Conservation (phyloP, 106 monocot genomes). For the Allium cepa region DNA sequence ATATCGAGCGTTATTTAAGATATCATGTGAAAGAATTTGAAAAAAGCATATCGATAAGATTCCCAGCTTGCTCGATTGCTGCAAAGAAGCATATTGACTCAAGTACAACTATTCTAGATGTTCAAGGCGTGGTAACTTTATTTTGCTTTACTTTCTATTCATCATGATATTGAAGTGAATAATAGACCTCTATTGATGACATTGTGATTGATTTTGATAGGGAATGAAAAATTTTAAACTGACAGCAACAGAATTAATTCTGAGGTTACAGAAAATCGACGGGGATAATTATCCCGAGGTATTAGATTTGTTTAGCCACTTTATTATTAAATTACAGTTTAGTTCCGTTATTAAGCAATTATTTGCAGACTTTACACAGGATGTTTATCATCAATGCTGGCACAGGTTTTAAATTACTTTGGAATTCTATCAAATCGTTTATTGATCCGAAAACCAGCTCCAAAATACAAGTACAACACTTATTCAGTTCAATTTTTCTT, state of each 20-base stretch:
- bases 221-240: constrained; percentile 48
- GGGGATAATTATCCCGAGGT: constrained; percentile 51
- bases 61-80: constrained; percentile 76
- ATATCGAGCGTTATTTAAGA: no score
- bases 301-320: background rate
- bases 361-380: constrained; percentile 39
- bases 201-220: constrained; percentile 5
- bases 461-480: constrained; percentile 42
- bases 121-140: constrained; percentile 55
- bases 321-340: no score
- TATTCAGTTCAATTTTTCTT: background rate
- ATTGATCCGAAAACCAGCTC: constrained; percentile 62
- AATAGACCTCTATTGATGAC: no score
- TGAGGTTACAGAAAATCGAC: constrained; percentile 46
- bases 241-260: constrained; percentile 39
- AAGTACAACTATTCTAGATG: constrained; percentile 77
- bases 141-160: background rate
- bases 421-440: constrained; percentile 58
- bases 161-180: no score
- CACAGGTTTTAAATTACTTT: constrained; percentile 49
- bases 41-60: constrained; percentile 50
- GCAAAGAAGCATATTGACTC: constrained; percentile 81
- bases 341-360: background rate
- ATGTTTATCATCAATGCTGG: constrained; percentile 74
- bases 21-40: constrained; percentile 60